A percentile compares a stretch with the other conserved stretches of the same genome.
Evolutionary conservation across 1,284 basidiomycete species (phyloP).

Genomic region (Takashimella tepidaria): DNA sequence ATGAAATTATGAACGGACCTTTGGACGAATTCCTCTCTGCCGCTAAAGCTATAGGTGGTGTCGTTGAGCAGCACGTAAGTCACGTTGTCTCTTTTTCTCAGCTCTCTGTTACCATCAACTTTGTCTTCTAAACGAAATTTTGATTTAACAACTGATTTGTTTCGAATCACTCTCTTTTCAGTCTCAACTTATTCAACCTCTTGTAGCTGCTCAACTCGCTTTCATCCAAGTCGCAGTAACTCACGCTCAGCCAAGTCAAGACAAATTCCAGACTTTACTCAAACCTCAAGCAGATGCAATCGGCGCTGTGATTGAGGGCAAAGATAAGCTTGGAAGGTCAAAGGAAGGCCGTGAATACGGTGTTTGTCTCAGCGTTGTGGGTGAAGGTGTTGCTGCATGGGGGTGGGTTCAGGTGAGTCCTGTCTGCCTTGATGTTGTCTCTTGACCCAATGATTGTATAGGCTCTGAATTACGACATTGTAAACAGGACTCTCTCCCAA

Average conservation of each 20-base stretch:
- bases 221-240: conserved; percentile 64
- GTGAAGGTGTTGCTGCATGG: conserved; percentile 76
- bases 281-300: conserved; percentile 69
- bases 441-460: not conserved
- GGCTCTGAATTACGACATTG: not conserved
- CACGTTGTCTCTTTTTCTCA: not conserved
- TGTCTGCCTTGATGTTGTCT: not conserved
- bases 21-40: conserved; percentile 69
- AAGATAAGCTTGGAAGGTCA: conserved; percentile 69
- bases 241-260: conserved; percentile 71
- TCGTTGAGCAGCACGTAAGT: conserved; percentile 72
- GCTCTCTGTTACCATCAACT: not conserved
- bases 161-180: conserved; percentile 43
- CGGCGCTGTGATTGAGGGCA: conserved; percentile 67
- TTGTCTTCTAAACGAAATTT: too few relatives aligned
- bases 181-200: conserved; percentile 64
- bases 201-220: conserved; percentile 64
- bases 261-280: conserved; percentile 54
- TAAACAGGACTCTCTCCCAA: conserved; percentile 71
- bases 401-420: conserved; percentile 80
- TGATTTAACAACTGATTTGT: too few relatives aligned
- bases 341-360: conserved; percentile 70
- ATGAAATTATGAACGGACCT: conserved; percentile 64
- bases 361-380: conserved; percentile 72
- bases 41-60: conserved; percentile 67